Base-by-base conservation (phyloP, 306 rosid species). In the Pyrus pyrifolia region DNA sequence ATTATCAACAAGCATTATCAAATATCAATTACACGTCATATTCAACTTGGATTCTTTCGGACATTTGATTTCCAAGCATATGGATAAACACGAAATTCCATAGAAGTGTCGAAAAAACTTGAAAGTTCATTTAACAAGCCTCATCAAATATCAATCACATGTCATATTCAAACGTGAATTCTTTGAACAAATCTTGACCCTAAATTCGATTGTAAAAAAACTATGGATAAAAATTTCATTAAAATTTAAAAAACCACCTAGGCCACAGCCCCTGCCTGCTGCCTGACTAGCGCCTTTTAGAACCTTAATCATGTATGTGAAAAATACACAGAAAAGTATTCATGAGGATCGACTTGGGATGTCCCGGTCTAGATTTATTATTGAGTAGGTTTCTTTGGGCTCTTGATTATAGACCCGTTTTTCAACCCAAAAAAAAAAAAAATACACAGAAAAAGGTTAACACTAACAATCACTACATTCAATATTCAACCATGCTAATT, bases 141-240 rank as follows among this genome's bases (percentile, higher is more conserved):
- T 51, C 23, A 80, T 17, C 15, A 11, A 22, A 59, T 23, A 69
- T 31, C 33, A 74, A 30, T 40, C 21, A 40, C 70, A 61, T 38
- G 14, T 22, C 29, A 35, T 33, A 45, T 4, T 71, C n/a, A 30
- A n/a, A 55, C 8, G 15, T 61, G 60, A 49, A 31, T 61, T 70
- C 60, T 25, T 27, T 27, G 29, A 74, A 61, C 21, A 73, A 49
- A 68, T 38, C 71, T 80, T 67, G 61, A 64, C 70, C 40, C 31
- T 61, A 30, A 17, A 25, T 61, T 64, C 6, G 8, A 7, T 31
- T 30, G 42, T 29, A n/a, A 55, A 14, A 58, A 51, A 44, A 46
- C 6, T 31, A 42, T 45, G 22, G 60, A 74, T 21, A 46, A 45
- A 29, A 59, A 15, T 15, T 11, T 35, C 6, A 35, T 35, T 35